Evolutionary conservation across 164 flowering plant genomes (phyloP).

Genomic region (Umbellularia californica): DNA sequence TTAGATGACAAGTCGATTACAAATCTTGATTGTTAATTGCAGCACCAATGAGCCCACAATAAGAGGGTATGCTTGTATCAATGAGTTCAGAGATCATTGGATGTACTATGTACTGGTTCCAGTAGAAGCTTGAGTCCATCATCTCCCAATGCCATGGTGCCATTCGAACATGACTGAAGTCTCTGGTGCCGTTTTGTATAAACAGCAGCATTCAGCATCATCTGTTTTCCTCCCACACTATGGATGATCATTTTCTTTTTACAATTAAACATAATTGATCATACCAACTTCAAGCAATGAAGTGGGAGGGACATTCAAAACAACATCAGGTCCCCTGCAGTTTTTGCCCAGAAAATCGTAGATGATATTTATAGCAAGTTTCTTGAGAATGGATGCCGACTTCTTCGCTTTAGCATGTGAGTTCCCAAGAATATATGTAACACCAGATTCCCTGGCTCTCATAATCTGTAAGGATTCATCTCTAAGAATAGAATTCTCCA

Average conservation of each 20-base stretch:
- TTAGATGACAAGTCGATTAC: not conserved
- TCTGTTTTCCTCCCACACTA: not conserved
- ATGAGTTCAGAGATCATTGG: not conserved
- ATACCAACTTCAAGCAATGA: slow-evolving; percentile 62
- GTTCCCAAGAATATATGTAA: slow-evolving; percentile 56
- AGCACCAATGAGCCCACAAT: not conserved
- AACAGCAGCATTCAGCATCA: not conserved
- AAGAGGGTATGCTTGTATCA: not conserved
- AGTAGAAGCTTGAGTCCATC: not conserved
- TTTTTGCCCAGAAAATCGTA: slow-evolving; percentile 55
- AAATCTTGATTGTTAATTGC: not conserved
- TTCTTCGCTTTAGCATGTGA: slow-evolving; percentile 52
- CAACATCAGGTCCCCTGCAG: slow-evolving; percentile 44
- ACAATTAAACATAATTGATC: slow-evolving; percentile 47
- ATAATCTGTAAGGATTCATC: slow-evolving; percentile 38
- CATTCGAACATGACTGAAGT: not conserved
- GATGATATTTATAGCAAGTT: slow-evolving; percentile 39
- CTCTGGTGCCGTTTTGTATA: not conserved
- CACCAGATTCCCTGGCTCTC: slow-evolving; percentile 52
- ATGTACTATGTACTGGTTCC: not conserved
- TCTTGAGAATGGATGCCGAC: slow-evolving; percentile 46
- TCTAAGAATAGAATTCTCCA: slow-evolving; percentile 16
- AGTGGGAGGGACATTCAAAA: slow-evolving; percentile 48
- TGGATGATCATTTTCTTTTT: not conserved
- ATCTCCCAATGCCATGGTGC: not conserved